phyloP scores from a whole-genome alignment of 352 stramenopile species.

The Pythium sp. region DNA sequence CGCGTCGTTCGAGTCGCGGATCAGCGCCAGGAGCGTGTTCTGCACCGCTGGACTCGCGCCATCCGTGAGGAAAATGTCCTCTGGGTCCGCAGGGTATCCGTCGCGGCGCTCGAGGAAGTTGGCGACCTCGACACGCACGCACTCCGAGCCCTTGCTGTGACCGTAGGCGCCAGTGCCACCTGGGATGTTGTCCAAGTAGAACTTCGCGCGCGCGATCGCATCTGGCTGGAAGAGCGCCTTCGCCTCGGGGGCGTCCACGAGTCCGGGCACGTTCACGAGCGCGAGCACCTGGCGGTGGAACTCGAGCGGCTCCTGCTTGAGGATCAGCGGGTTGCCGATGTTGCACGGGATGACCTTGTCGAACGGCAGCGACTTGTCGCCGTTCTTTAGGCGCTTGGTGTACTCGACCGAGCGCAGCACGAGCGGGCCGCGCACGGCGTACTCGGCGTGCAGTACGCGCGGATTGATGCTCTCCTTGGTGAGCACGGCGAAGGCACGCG shows the following conservation, averaged over 20 bases:
- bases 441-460: conserved; percentile 76
- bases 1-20: conserved; percentile 81
- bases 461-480: conserved; percentile 78
- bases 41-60: conserved; percentile 95
- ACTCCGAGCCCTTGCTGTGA: conserved; percentile 87
- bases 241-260: conserved; percentile 82
- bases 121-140: conserved; percentile 90
- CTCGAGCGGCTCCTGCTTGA: conserved; percentile 94
- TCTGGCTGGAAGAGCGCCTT: conserved; percentile 83
- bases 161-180: conserved; percentile 91
- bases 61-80: conserved; percentile 97
- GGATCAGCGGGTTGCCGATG: conserved; percentile 96
- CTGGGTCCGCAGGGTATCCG: conserved; percentile 87
- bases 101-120: conserved; percentile 88
- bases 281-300: conserved; percentile 93
- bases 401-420: conserved; percentile 81
- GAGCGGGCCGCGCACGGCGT: conserved; percentile 87
- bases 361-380: conserved; percentile 77
- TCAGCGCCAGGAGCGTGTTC: conserved; percentile 90
- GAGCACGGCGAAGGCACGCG: conserved; percentile 65
- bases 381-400: conserved; percentile 56
- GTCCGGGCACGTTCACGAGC: conserved; percentile 85
- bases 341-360: conserved; percentile 97
- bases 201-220: conserved; percentile 83
- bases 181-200: conserved; percentile 85